phyloP scores from a whole-genome alignment of 441 rosid genomes.

The Syzygium malaccense region DNA sequence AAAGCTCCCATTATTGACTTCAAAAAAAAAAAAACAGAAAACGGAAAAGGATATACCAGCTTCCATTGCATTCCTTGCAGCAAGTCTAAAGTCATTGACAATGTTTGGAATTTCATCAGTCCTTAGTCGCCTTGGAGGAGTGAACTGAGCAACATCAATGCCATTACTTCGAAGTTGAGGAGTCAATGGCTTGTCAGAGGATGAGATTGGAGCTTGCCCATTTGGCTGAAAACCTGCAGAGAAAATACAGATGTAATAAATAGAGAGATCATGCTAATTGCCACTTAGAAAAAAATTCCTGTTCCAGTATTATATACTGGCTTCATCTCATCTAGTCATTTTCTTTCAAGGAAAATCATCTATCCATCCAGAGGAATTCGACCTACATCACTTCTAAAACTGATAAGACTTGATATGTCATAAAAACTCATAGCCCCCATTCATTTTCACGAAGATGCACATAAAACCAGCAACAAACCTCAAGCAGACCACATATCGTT shows the following conservation, averaged over 20 bases:
- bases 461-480: not conserved
- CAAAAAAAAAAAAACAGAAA: not conserved
- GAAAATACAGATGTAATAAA: not conserved
- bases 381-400: not conserved
- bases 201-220: constrained; percentile 38
- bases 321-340: not conserved
- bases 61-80: constrained; percentile 55
- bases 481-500: not conserved
- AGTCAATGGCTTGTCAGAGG: constrained; percentile 30
- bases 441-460: not conserved
- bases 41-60: constrained; percentile 26
- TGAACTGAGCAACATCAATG: constrained; percentile 23
- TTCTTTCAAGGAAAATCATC: not conserved
- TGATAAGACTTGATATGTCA: not conserved
- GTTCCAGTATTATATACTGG: not conserved
- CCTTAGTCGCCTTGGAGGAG: constrained; percentile 32
- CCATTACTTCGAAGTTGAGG: constrained; percentile 38
- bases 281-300: not conserved
- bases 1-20: not conserved
- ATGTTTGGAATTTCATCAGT: constrained; percentile 38
- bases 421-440: not conserved
- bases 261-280: not conserved
- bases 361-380: not conserved
- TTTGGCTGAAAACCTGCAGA: constrained; percentile 32
- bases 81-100: constrained; percentile 42